Percentiles rank a stretch among this genome's conserved stretches.
These are phyloP conservation scores for Mycogone perniciosa DNA, from an alignment of 2,329 filamentous ascomycete genomes.

Conservation along the genomic window DNA sequence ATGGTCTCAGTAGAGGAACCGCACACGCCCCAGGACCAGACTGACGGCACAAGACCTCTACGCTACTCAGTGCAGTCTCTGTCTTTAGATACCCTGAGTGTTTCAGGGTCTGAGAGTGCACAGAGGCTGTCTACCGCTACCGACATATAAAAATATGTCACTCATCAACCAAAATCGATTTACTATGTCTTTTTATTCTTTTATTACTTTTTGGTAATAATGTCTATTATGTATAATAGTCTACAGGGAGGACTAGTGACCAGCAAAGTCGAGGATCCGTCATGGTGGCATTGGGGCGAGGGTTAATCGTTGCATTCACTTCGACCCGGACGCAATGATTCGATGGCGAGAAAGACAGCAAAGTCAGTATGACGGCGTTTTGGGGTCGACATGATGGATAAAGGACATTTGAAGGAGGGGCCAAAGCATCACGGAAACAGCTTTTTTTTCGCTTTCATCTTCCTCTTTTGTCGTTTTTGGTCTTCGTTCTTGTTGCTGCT, in stretches of 20 bases:
- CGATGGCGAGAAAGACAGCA: slow-evolving; percentile 3
- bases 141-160: neutral
- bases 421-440: slow-evolving; percentile 2
- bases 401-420: slow-evolving; percentile 5
- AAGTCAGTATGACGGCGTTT: slow-evolving; percentile 12
- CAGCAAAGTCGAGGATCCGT: neutral
- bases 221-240: slow-evolving; percentile 19
- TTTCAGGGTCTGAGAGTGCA: slow-evolving; percentile 9
- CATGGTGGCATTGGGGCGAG: neutral
- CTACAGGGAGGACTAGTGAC: neutral
- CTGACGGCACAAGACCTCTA: slow-evolving; percentile 19
- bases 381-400: slow-evolving; percentile 11
- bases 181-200: neutral
- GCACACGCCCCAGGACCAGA: slow-evolving; percentile 27
- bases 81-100: slow-evolving; percentile 17
- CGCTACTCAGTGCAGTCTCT: slow-evolving; percentile 23
- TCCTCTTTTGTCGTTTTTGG: slow-evolving; percentile 6
- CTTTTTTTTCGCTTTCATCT: neutral
- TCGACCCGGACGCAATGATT: neutral
- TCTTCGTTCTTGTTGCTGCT: neutral
- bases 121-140: slow-evolving; percentile 23
- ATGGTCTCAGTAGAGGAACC: slow-evolving; percentile 17
- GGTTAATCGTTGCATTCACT: neutral
- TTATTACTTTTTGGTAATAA: slow-evolving; percentile 13
- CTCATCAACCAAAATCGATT: slow-evolving; percentile 2